Conservation (phyloP, 768 basidiomycete species). For the Rhodotorula paludigena region DNA sequence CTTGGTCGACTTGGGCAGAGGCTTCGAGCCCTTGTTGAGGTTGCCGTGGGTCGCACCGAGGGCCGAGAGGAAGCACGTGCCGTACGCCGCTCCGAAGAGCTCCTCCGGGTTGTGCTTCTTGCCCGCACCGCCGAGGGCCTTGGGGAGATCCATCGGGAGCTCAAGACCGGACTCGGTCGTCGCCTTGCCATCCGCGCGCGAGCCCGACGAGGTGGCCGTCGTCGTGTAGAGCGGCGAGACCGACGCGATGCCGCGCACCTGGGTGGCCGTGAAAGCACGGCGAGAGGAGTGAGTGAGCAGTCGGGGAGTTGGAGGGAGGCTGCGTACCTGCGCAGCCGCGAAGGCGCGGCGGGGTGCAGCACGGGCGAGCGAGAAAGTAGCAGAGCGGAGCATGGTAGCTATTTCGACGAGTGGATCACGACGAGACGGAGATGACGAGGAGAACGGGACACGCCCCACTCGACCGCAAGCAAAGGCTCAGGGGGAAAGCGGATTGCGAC, state of each 20-base stretch:
- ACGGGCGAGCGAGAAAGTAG: background rate
- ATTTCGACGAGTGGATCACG: background rate
- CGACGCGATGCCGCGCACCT: conserved; percentile 9
- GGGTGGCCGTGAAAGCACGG: background rate
- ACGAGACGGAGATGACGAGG: background rate
- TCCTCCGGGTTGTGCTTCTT: conserved; percentile 39
- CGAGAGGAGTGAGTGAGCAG: background rate
- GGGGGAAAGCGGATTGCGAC: background rate
- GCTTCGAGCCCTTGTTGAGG: conserved; percentile 34
- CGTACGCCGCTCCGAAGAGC: conserved; percentile 39
- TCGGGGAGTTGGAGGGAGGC: background rate
- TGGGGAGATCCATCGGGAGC: conserved; percentile 31
- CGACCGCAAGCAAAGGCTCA: too few relatives aligned
- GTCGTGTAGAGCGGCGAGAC: conserved; percentile 15
- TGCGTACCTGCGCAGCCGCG: too few relatives aligned
- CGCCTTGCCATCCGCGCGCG: conserved; percentile 26
- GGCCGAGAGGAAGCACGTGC: conserved; percentile 39
- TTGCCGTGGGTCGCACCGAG: conserved; percentile 35
- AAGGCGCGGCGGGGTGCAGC: background rate
- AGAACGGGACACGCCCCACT: too few relatives aligned
- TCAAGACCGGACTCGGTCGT: conserved; percentile 22
- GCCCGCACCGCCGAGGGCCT: conserved; percentile 30
- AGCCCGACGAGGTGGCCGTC: conserved; percentile 29
- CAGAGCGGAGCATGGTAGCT: conserved; percentile 9
- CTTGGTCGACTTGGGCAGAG: conserved; percentile 28